Evolutionary conservation across 1,284 basidiomycete genomes (phyloP).

Genomic region (Vanrija pseudolonga): DNA sequence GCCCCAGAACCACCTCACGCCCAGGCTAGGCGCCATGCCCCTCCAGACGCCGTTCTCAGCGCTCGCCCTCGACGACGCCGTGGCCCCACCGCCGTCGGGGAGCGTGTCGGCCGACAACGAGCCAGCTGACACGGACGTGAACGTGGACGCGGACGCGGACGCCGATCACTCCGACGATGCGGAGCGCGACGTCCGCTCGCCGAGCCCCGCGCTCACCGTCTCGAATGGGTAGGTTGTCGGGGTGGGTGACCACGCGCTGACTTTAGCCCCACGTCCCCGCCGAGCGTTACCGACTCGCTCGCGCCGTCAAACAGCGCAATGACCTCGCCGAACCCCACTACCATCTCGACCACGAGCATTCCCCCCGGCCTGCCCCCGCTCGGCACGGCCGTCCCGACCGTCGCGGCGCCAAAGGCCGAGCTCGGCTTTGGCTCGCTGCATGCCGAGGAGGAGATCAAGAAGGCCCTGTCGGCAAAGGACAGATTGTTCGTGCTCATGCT

Average conservation of each 20-base stretch:
- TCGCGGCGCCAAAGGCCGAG: constrained; percentile 24
- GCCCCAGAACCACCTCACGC: constrained; percentile 16
- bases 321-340: constrained; percentile 12
- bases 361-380: neutral
- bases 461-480: constrained; percentile 35
- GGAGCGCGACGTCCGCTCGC: constrained; percentile 7
- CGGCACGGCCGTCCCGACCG: neutral
- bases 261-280: constrained; percentile 17
- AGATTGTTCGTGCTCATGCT: constrained; percentile 40
- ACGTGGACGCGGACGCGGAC: neutral
- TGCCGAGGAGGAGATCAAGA: constrained; percentile 40
- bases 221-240: constrained; percentile 20
- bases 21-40: constrained; percentile 11
- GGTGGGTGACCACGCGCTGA: constrained; percentile 1
- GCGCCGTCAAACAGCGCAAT: constrained; percentile 9
- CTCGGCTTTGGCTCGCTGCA: constrained; percentile 31
- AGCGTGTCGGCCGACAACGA: neutral
- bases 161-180: neutral
- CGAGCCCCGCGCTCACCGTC: constrained; percentile 19
- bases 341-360: constrained; percentile 10
- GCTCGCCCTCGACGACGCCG: constrained; percentile 3
- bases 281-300: constrained; percentile 11
- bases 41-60: constrained; percentile 5
- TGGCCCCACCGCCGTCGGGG: too few relatives aligned
- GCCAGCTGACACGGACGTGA: neutral